A percentile compares a stretch with the other conserved stretches of the same genome.
These are phyloP conservation scores for Gyromitra esculenta DNA, from an alignment of 2,329 filamentous ascomycete genomes.

Conservation along the genomic window DNA sequence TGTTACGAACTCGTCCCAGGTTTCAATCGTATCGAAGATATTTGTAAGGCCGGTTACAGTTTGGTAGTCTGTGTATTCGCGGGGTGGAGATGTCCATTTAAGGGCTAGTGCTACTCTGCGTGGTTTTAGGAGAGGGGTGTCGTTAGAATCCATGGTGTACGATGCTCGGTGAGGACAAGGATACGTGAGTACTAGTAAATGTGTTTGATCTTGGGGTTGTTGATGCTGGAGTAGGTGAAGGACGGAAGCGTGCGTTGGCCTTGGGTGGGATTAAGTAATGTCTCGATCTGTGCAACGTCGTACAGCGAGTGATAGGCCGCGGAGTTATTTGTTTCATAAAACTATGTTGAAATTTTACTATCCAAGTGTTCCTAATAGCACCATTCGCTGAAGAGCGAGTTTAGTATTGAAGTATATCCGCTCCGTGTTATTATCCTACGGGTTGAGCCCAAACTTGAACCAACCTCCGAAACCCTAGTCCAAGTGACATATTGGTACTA, in stretches of 20 bases:
- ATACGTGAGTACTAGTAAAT: neutral
- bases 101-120: neutral
- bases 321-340: too few species aligned
- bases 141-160: neutral
- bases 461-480: too few species aligned
- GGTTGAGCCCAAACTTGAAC: too few species aligned
- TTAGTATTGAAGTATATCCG: too few species aligned
- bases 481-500: too few species aligned
- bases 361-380: too few species aligned
- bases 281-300: too few species aligned
- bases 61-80: neutral
- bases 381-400: too few species aligned
- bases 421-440: too few species aligned
- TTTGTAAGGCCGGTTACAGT: neutral
- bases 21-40: neutral
- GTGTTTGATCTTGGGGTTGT: neutral
- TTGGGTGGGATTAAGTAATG: too few species aligned
- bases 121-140: neutral
- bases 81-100: neutral
- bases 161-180: neutral
- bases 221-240: neutral
- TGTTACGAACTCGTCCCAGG: neutral
- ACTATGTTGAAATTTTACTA: too few species aligned
- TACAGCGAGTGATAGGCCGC: too few species aligned
- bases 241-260: neutral